Conservation (phyloP, 768 basidiomycete species). For the Lentinula guzmanii region DNA sequence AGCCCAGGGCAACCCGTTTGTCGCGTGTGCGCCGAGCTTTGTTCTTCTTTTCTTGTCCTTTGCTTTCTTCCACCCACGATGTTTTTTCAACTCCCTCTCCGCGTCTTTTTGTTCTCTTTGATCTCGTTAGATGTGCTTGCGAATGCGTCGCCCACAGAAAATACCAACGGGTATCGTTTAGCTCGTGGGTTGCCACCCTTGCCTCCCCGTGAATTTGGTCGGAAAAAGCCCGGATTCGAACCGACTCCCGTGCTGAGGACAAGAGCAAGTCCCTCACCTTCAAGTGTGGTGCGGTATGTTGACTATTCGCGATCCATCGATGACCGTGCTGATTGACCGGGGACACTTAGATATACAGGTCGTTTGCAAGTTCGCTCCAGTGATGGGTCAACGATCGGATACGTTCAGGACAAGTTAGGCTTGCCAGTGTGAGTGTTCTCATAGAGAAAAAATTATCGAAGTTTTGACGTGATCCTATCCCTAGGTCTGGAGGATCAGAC, state of each 20-base stretch:
- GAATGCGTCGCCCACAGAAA: background rate
- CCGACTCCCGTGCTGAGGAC: conserved; percentile 18
- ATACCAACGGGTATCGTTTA: conserved; percentile 5
- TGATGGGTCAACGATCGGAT: conserved; percentile 24
- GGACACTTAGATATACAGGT: conserved; percentile 20
- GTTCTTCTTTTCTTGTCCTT: background rate
- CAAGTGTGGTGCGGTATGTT: background rate
- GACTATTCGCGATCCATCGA: background rate
- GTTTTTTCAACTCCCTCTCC: background rate
- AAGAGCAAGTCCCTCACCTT: background rate
- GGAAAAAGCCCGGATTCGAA: conserved; percentile 20
- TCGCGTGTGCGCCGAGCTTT: background rate
- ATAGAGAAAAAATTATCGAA: background rate
- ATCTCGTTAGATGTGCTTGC: background rate
- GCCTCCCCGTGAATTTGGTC: conserved; percentile 20
- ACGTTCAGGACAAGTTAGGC: conserved; percentile 24
- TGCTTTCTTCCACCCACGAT: background rate
- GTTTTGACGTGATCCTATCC: conserved; percentile 19
- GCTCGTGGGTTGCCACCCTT: conserved; percentile 5
- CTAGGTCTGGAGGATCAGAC: conserved; percentile 23
- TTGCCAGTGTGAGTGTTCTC: background rate
- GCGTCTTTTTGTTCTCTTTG: background rate
- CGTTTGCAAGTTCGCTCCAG: conserved; percentile 28
- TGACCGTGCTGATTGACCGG: background rate
- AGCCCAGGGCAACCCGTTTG: too few species aligned